These are phyloP conservation scores for Phaseolus lunatus DNA, from an alignment of 306 rosid genomes.

Conservation along the genomic window DNA sequence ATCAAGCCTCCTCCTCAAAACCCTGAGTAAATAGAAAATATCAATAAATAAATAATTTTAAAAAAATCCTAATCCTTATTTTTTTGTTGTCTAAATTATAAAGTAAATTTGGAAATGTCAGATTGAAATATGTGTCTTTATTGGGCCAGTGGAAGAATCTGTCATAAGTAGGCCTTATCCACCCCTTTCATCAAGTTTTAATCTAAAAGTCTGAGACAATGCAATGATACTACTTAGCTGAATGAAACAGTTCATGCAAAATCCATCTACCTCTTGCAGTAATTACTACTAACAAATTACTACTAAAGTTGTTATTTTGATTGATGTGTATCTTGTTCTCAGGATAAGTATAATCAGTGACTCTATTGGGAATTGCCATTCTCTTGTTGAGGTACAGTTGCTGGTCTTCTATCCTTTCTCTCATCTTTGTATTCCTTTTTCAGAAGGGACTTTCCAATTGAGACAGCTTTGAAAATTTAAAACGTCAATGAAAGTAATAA, in stretches of 20 bases:
- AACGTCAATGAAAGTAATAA: constrained; percentile 18
- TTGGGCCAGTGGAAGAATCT: constrained; percentile 13
- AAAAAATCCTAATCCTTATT: not conserved
- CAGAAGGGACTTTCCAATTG: constrained; percentile 9
- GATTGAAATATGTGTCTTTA: constrained; percentile 21
- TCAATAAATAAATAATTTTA: not conserved
- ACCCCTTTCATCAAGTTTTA: constrained; percentile 13
- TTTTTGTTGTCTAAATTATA: not conserved
- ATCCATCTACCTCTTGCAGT: too few relatives aligned
- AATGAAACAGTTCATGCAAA: too few relatives aligned
- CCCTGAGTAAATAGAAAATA: constrained; percentile 3
- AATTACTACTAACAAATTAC: constrained; percentile 6
- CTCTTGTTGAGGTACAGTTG: constrained; percentile 80
- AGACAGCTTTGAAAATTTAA: constrained; percentile 16
- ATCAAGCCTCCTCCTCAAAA: not conserved
- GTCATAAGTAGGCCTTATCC: constrained; percentile 23
- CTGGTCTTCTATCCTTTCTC: constrained; percentile 27
- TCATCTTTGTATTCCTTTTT: constrained; percentile 9
- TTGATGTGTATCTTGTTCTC: constrained; percentile 40
- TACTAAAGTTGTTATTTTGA: constrained; percentile 1
- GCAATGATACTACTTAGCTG: too few relatives aligned
- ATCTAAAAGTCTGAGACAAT: not conserved
- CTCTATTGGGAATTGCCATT: constrained; percentile 67
- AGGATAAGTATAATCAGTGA: constrained; percentile 71
- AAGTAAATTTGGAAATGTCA: not conserved